Evolutionary conservation across 176 grass and related monocot species (phyloP).

Genomic region (Carex pumila): DNA sequence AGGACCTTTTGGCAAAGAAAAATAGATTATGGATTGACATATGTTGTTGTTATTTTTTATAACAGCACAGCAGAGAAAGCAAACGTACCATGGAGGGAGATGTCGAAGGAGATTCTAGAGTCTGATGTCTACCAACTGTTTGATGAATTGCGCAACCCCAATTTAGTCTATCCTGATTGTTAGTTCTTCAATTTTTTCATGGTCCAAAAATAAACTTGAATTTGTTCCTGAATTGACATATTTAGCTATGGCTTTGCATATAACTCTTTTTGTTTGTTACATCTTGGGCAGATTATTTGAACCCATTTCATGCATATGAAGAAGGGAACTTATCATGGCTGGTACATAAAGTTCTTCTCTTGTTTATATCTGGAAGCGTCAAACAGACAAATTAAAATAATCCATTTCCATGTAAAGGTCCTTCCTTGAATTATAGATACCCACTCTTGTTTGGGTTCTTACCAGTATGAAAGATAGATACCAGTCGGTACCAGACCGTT

Average conservation of each 20-base stretch:
- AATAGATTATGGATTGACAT: neutral
- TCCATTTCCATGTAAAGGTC: neutral
- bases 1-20: neutral
- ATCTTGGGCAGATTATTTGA: conserved; percentile 63
- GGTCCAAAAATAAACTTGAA: neutral
- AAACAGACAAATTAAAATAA: neutral
- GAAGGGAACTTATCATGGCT: conserved; percentile 94
- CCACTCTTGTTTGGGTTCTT: neutral
- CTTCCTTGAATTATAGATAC: neutral
- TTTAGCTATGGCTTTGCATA: neutral
- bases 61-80: conserved; percentile 73
- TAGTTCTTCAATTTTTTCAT: neutral
- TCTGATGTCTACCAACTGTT: conserved; percentile 66
- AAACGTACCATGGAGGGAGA: conserved; percentile 70
- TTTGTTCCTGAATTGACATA: neutral
- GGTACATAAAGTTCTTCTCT: conserved; percentile 37
- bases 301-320: conserved; percentile 78
- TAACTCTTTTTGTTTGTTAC: neutral
- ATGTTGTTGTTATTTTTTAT: neutral
- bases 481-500: neutral
- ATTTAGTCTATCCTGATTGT: conserved; percentile 71
- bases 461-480: neutral
- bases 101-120: conserved; percentile 66
- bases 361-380: neutral
- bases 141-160: conserved; percentile 47